These are phyloP conservation scores for Fraxinus latifolia DNA, from an alignment of 305 asterid species.

Conservation along the genomic window DNA sequence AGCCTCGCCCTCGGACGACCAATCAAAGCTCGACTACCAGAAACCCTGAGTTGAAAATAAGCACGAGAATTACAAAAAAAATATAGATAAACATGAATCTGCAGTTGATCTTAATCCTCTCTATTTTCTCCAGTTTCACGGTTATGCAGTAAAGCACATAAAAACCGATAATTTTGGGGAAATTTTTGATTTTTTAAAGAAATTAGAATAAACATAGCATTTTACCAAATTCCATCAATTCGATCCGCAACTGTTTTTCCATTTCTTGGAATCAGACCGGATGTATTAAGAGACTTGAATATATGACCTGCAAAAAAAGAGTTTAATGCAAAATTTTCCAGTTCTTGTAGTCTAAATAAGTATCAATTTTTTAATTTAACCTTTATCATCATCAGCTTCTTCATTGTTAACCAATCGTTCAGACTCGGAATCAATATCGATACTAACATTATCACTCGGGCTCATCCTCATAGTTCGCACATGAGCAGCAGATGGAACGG, in stretches of 20 bases:
- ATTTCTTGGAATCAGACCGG: conserved; percentile 92
- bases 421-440: conserved; percentile 75
- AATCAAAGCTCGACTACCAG: conserved; percentile 89
- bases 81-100: not conserved
- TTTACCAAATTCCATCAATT: conserved; percentile 89
- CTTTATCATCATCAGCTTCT: conserved; percentile 81
- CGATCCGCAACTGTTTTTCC: conserved; percentile 85
- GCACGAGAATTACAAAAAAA: conserved; percentile 21
- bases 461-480: conserved; percentile 79
- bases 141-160: not conserved
- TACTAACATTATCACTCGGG: conserved; percentile 80
- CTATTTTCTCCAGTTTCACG: not conserved
- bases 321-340: conserved; percentile 15
- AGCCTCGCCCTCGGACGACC: conserved; percentile 87
- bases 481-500: conserved; percentile 70
- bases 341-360: conserved; percentile 15
- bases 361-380: conserved; percentile 35
- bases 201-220: not conserved
- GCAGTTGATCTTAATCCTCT: not conserved
- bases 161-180: not conserved
- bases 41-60: conserved; percentile 58
- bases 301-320: conserved; percentile 60
- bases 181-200: not conserved
- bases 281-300: conserved; percentile 73
- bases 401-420: conserved; percentile 56